A percentile compares a stretch with the other conserved stretches of the same genome.
Conservation (phyloP, 352 stramenopile species). For the Pythium folliculosum region DNA sequence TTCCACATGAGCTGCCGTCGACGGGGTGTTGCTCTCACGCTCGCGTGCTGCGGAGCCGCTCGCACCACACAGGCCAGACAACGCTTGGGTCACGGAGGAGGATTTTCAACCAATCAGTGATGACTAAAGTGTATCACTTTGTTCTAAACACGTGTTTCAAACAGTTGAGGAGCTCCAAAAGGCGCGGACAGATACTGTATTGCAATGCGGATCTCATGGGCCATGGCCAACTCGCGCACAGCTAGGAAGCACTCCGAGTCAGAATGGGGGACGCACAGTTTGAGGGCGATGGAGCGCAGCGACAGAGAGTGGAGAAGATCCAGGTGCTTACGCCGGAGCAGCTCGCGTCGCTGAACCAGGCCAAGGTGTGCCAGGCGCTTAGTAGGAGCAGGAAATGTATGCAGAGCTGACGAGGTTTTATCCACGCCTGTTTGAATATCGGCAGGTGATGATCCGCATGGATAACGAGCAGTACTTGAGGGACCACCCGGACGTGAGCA, state of each 20-base stretch:
- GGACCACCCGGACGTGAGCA: conserved; percentile 59
- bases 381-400: not conserved
- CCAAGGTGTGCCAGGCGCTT: conserved; percentile 38
- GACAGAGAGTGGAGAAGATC: conserved; percentile 41
- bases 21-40: not conserved
- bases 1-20: conserved; percentile 50
- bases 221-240: not conserved
- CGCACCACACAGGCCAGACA: conserved; percentile 20
- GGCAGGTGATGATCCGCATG: conserved; percentile 73
- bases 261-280: not conserved
- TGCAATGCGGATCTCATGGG: not conserved
- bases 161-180: conserved; percentile 1
- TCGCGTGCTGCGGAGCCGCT: conserved; percentile 2
- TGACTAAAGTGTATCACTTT: not conserved
- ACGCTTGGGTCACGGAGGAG: conserved; percentile 15
- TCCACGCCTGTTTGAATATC: too few relatives aligned
- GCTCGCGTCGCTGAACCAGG: conserved; percentile 64
- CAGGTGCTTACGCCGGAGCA: conserved; percentile 66
- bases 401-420: too few relatives aligned
- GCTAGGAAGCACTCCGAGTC: not conserved
- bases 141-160: conserved; percentile 16
- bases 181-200: not conserved
- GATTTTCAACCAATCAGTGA: conserved; percentile 20
- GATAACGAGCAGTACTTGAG: conserved; percentile 79
- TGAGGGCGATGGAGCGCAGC: not conserved